Evolutionary conservation across 139 green algal species (phyloP), one percentile per base, ranked within the genome.

Genomic region (Chlorella sp.): DNA sequence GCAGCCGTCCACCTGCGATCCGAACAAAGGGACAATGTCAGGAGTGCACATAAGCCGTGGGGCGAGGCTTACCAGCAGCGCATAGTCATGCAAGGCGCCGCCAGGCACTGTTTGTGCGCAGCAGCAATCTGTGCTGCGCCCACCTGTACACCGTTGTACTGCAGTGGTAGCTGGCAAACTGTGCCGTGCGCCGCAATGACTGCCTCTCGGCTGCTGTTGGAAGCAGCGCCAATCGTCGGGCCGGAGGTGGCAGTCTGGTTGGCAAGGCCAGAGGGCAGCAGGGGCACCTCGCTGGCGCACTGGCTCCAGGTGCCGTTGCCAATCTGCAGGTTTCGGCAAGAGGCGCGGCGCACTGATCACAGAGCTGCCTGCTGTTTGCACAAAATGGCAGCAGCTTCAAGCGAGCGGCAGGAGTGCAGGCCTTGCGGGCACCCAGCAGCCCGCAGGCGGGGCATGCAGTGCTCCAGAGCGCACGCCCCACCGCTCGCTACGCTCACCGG

Each of bases 141-240:
- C 74, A 85, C 84, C 64, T 68, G 38, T 34, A 75, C 43, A 13
- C 68, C 85, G 51, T 72, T 73, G 67, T 86, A 89, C 14, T 0
- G 22, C 32, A 89, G 69, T 30, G 85, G 85, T 65, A 89, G 76
- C 82, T 58, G 40, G 48, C 85, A 89, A 22, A 64, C 19, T 2
- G n/a, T 9, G 76, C 76, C 77, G n/a, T 80, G 16, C 8, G 76
- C 20, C 7, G 48, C 20, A 26, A 77, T 56, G 34, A 85, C 34
- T 24, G 75, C 22, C 24, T 36, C 26, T 0, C 64, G 64, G 79
- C 64, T 76, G 43, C 62, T 54, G 64, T 26, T 65, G 44, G 11
- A 20, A 41, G 40, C 70, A 2, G 7, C 24, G 40, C 24, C 56
- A 0, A 34, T 40, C 56, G 36, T 48, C 30, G 54, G 44, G 11